A percentile compares a stretch with the other conserved stretches of the same genome.
Evolutionary conservation across 257 asterid genomes (phyloP).

Genomic region (Solanum medicagineum): DNA sequence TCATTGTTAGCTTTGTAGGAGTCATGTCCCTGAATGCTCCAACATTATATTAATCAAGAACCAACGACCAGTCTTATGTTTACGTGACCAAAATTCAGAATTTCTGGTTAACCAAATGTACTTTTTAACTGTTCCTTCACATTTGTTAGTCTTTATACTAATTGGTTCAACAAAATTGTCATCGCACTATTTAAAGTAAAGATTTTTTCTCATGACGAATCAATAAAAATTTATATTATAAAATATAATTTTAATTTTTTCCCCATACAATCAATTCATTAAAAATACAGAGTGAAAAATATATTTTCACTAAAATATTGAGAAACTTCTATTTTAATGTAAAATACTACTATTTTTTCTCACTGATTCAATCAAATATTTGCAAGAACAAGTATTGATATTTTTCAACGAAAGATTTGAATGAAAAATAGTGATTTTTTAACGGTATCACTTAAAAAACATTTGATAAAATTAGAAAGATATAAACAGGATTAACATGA

Average conservation of each 20-base stretch:
- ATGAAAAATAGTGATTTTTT: too few relatives aligned
- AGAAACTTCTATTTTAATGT: background rate
- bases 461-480: background rate
- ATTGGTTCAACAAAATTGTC: background rate
- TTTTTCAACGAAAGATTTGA: too few relatives aligned
- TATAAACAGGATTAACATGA: background rate
- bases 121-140: background rate
- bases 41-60: background rate
- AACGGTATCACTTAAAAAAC: background rate
- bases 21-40: background rate
- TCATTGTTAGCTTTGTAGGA: background rate
- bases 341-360: background rate
- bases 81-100: background rate
- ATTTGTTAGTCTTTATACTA: background rate
- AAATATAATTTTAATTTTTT: background rate
- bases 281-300: background rate
- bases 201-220: background rate
- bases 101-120: background rate
- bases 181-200: too few relatives aligned
- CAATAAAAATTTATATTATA: background rate
- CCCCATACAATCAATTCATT: background rate
- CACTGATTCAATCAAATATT: background rate
- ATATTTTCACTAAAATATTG: background rate
- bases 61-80: background rate
- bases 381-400: rapidly evolving